Evolutionary conservation across 345 rosid species (phyloP).

Genomic region (Carallia pectinifolia): DNA sequence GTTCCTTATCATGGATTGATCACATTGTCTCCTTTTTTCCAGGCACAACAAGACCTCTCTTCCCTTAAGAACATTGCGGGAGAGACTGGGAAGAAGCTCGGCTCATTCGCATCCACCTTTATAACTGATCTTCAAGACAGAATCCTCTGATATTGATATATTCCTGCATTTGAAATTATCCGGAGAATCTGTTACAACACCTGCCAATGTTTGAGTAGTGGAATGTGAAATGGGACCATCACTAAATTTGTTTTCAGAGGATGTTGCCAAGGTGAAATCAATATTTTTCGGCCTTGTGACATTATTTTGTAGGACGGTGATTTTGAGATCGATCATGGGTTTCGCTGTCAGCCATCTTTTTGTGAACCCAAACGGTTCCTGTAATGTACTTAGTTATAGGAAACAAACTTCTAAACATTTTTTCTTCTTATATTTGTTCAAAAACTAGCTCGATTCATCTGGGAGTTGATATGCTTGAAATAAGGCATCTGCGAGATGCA

Average conservation of each 20-base stretch:
- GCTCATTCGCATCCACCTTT: constrained; percentile 72
- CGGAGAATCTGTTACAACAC: not conserved
- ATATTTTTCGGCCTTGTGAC: not conserved
- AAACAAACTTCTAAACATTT: not conserved
- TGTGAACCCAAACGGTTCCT: not conserved
- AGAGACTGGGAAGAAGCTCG: constrained; percentile 87
- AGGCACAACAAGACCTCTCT: constrained; percentile 95
- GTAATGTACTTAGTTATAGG: not conserved
- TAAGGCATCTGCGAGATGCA: too few species aligned
- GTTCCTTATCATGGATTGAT: too few species aligned
- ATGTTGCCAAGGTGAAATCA: not conserved
- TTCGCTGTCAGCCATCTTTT: not conserved
- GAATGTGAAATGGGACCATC: not conserved
- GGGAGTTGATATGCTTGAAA: too few species aligned
- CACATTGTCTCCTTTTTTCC: constrained; percentile 6
- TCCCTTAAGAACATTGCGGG: constrained; percentile 84
- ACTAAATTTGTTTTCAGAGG: constrained; percentile 4
- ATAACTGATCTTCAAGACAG: constrained; percentile 88
- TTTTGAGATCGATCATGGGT: not conserved
- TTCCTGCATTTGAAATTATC: not conserved
- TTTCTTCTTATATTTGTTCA: not conserved
- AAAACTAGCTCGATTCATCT: too few species aligned
- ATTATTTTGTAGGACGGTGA: not conserved
- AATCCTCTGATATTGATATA: constrained; percentile 48
- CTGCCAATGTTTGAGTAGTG: constrained; percentile 9